Evolutionary conservation across 768 basidiomycete species (phyloP), one percentile per base, ranked within the genome.

Genomic region (Crucibulum laeve): DNA sequence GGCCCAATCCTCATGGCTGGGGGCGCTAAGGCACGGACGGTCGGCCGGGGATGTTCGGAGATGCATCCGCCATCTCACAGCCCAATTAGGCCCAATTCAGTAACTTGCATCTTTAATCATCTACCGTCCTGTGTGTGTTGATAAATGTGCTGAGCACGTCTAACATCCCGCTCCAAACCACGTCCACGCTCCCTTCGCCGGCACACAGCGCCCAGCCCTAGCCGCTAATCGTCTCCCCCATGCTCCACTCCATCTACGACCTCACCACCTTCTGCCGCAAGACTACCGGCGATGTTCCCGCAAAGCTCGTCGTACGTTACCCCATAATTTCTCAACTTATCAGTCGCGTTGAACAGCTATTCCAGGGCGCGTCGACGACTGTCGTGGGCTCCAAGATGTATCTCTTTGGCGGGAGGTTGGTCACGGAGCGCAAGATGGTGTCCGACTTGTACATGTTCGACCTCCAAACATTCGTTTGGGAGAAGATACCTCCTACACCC

Each of bases 391-490:
- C 85, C 35, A 86, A 86, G 63, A 79, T 93, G 77, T 95, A 88
- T 60, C 79, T 96, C 25, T 95, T 94, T 58, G 95, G 92, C 34
- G 93, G 94, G 13, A 79, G 93, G 25, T 71, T 90, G 41, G 91
- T 93, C 44, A 77, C 87, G 11, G 87, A 89, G 47, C 82, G 91
- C 25, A 76, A 82, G 49, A 93, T 97, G 84, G 85, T 91, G 38
- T 78, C 85, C 26, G 91, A 94, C 67, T 77, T 99, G 54, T 97
- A 92, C 67, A 71, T 81, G 28, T 91, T 98, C 60, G 87, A 97
- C 68, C 70, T 97, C 51, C 71, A 82, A 43, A 82, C 84, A 2
- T 84, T 87, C 56, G 64, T 70, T 8, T 99, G 96, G 96, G 77
- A 84, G 53, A 81, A 73, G 57, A 58, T 93, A 6, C 63, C 67